These are phyloP conservation scores for Rhizophagus sp. DNA, from an alignment of 192 early-diverging fungal genomes.

Conservation along the genomic window DNA sequence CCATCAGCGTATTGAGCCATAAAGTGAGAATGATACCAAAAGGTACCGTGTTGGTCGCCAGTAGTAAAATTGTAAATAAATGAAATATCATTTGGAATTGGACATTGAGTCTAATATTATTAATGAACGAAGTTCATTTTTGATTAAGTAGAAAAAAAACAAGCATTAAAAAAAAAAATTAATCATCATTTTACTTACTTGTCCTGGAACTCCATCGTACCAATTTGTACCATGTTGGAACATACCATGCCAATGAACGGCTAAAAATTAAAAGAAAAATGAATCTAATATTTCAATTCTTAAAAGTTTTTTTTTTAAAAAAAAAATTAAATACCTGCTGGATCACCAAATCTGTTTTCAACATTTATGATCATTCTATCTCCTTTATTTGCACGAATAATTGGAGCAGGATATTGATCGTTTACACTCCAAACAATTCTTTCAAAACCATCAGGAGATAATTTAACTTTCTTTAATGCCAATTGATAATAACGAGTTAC, in stretches of 20 bases:
- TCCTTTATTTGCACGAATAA: constrained; percentile 44
- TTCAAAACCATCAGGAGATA: constrained; percentile 61
- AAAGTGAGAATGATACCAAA: constrained; percentile 51
- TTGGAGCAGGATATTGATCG: constrained; percentile 50
- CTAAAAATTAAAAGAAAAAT: neutral
- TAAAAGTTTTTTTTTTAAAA: too few relatives aligned
- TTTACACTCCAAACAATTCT: constrained; percentile 70
- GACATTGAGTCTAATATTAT: constrained; percentile 33
- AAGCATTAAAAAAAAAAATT: too few relatives aligned
- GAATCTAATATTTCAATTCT: too few relatives aligned
- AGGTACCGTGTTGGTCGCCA: constrained; percentile 38
- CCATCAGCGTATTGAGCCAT: constrained; percentile 35
- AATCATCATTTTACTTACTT: neutral
- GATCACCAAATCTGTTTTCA: constrained; percentile 37
- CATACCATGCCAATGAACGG: constrained; percentile 52
- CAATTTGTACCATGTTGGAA: constrained; percentile 52
- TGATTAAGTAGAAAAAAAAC: too few relatives aligned
- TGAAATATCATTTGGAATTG: constrained; percentile 32
- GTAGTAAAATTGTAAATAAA: constrained; percentile 37
- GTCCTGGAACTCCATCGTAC: constrained; percentile 49
- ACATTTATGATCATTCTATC: constrained; percentile 52
- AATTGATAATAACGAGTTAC: constrained; percentile 2
- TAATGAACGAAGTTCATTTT: too few relatives aligned
- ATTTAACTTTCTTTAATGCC: neutral
- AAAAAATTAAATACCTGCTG: constrained; percentile 26